Base-by-base conservation (phyloP, 2,329 filamentous ascomycete genomes). In the Apiospora malaysiana region DNA sequence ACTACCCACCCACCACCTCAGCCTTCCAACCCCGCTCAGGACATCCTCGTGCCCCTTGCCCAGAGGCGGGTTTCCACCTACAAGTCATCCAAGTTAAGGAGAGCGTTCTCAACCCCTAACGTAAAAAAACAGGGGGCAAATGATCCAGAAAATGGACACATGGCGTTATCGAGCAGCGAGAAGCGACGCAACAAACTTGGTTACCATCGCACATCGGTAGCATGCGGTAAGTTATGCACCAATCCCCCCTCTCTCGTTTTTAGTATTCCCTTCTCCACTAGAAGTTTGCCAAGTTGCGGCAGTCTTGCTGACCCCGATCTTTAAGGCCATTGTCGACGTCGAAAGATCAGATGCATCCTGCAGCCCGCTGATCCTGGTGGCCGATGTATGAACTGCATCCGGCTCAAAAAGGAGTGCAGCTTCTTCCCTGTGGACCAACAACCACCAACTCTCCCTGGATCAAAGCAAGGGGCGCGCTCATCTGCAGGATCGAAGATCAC, bases 141-240 rank as follows among this genome's bases (percentile, higher is more conserved):
- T 69, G 78, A 79, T 47, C 69, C 79, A 66, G 82, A 83, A 49
- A 77, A 80, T 69, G 77, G 78, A 25, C 72, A 79, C 51, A 75
- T 82, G 69, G 79, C 79, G 32, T 76, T 81, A 42, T 75, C 82
- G n/a, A 82, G 80, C 45, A 82, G 80, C 46, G 87, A 89, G 71
- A 89, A 87, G 81, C 87, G 84, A 72, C 90, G 95, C 79, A 98
- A 97, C 82, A 98, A 97, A 83, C 87, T 98, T 72, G 95, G 95
- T 49, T 98, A 98, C 80, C 95, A 98, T 84, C 90, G 95, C 78
- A 97, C 94, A 46, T 97, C 95, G 63, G 94, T 98, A 76, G 96
- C 95, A 76, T 98, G 95, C 85, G 93, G 95, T 98, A 88, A 89
- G 95, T 90, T 71, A 25, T 32, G 46, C 40, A 43, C 56, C 72